These are phyloP conservation scores for Leptoxyphium fumago DNA, from an alignment of 2,329 filamentous ascomycete genomes.

Conservation along the genomic window DNA sequence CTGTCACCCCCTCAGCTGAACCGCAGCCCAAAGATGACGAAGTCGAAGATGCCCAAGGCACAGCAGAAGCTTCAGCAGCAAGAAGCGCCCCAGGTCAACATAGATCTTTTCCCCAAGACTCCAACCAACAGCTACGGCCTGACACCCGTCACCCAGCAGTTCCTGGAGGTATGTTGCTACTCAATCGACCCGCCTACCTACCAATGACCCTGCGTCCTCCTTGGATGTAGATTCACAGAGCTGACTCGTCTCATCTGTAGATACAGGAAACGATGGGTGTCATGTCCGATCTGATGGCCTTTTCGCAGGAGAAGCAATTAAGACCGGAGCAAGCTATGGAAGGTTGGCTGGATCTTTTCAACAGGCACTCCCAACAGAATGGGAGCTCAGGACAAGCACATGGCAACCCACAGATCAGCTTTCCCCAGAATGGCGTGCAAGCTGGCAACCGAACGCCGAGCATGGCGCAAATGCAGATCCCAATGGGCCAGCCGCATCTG, in stretches of 20 bases:
- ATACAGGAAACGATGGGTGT: slow-evolving; percentile 50
- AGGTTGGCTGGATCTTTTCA: slow-evolving; percentile 34
- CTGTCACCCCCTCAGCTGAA: slow-evolving; percentile 34
- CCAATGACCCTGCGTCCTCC: too few relatives aligned
- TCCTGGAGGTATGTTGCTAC: slow-evolving; percentile 40
- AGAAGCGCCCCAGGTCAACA: slow-evolving; percentile 27
- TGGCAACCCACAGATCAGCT: slow-evolving; percentile 30
- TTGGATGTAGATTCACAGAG: slow-evolving; percentile 1
- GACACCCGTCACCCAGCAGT: slow-evolving; percentile 41
- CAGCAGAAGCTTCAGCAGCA: slow-evolving; percentile 24
- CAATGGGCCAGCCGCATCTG: slow-evolving; percentile 9
- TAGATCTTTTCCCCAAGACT: slow-evolving; percentile 31
- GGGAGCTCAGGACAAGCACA: slow-evolving; percentile 15
- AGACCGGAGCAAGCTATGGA: slow-evolving; percentile 41
- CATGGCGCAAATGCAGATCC: slow-evolving; percentile 21
- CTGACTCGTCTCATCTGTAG: slow-evolving; percentile 24
- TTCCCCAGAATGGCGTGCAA: slow-evolving; percentile 26
- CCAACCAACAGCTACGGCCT: slow-evolving; percentile 39
- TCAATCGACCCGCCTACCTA: neutral
- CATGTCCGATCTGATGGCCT: slow-evolving; percentile 47
- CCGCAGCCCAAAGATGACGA: slow-evolving; percentile 35
- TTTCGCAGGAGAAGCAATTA: slow-evolving; percentile 38
- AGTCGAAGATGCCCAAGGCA: slow-evolving; percentile 30
- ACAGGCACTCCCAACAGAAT: slow-evolving; percentile 15
- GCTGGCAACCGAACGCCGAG: slow-evolving; percentile 18